Evolutionary conservation across 139 green algal species (phyloP).

Genomic region (Chlamydomonas sphaeroides): DNA sequence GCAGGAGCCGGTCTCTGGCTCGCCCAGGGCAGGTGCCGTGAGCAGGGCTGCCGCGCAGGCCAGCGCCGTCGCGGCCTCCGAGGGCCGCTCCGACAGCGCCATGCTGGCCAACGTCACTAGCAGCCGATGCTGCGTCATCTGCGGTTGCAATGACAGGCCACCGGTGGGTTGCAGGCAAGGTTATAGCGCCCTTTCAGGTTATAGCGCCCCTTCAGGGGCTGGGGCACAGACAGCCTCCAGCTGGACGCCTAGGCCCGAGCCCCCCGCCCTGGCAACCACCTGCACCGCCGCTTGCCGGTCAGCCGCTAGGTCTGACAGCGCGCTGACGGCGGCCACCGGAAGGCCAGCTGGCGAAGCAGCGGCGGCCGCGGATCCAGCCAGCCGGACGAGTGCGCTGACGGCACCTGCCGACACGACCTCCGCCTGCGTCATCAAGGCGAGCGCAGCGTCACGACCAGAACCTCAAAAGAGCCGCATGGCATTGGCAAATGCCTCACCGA

Average conservation of each 20-base stretch:
- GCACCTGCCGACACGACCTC: constrained; percentile 35
- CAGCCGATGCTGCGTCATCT: constrained; percentile 2
- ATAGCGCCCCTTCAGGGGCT: no score
- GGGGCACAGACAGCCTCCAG: no score
- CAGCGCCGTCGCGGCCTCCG: neutral
- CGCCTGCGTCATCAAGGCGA: constrained; percentile 4
- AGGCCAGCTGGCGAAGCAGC: neutral
- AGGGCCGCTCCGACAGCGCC: neutral
- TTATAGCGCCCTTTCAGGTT: no score
- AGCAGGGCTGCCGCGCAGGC: neutral
- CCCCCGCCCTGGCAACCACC: no score
- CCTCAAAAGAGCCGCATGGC: no score
- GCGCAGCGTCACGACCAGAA: no score
- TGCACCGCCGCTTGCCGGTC: neutral
- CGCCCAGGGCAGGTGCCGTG: neutral
- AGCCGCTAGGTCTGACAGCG: constrained; percentile 6
- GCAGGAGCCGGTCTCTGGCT: neutral
- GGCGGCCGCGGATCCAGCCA: no score
- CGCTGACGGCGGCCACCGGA: neutral
- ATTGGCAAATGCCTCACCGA: no score
- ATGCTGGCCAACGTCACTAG: neutral
- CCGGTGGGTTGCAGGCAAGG: no score
- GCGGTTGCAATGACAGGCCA: no score
- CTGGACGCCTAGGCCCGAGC: no score
- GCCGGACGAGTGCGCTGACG: constrained; percentile 19